These are phyloP conservation scores for Monosporozyma solicola DNA, from an alignment of 805 yeast species.

Conservation along the genomic window DNA sequence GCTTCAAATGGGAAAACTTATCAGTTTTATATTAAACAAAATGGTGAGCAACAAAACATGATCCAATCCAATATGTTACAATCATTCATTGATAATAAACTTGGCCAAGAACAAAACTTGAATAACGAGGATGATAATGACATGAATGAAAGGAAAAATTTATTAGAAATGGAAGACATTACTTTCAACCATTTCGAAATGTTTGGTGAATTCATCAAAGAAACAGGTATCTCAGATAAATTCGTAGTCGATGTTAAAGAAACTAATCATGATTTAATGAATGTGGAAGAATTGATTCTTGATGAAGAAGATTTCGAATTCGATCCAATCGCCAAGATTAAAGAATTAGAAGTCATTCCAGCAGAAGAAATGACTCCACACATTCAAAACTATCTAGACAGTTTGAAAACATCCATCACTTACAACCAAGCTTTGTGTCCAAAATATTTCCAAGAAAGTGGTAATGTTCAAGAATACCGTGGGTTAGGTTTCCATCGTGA, in stretches of 20 bases:
- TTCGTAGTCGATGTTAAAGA: conserved; percentile 10
- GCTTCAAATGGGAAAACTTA: conserved; percentile 13
- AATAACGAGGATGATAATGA: neutral
- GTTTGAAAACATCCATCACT: conserved; percentile 28
- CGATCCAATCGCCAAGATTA: conserved; percentile 18
- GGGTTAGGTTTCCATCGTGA: conserved; percentile 40
- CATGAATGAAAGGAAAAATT: neutral
- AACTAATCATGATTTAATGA: conserved; percentile 7
- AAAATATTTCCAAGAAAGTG: conserved; percentile 32
- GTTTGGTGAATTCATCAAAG: conserved; percentile 13
- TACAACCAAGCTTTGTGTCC: conserved; percentile 28
- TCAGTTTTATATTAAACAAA: conserved; percentile 8
- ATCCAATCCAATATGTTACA: conserved; percentile 17
- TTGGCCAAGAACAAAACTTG: neutral
- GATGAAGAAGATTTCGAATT: conserved; percentile 21
- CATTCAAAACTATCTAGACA: conserved; percentile 26
- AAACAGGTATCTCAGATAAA: conserved; percentile 5
- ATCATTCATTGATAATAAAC: conserved; percentile 4
- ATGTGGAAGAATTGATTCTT: conserved; percentile 12
- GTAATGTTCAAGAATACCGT: neutral
- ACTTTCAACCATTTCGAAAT: conserved; percentile 15
- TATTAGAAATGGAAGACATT: conserved; percentile 1
- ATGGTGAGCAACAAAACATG: conserved; percentile 12
- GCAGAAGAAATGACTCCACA: conserved; percentile 13
- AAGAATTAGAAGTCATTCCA: conserved; percentile 15